Conservation (phyloP, 75 land plant species). For the Pinus taeda region DNA sequence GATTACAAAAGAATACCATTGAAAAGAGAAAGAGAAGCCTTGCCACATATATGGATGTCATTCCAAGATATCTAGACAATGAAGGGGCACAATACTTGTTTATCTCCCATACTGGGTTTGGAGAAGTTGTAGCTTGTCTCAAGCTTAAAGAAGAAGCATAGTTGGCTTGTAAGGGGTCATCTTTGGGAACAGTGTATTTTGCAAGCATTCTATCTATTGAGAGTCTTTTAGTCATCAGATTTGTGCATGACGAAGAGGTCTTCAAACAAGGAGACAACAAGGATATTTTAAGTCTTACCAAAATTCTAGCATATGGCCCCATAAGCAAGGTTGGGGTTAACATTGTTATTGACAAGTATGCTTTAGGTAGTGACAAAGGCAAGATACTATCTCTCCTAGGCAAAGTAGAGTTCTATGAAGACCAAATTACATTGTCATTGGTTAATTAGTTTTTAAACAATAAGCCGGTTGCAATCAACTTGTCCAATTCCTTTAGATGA, state of each 20-base stretch:
- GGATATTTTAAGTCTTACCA: constrained; percentile 83
- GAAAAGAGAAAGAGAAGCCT: constrained; percentile 90
- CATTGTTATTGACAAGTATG: constrained; percentile 77
- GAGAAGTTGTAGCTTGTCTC: constrained; percentile 81
- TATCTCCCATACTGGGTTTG: constrained; percentile 95
- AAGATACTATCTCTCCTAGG: no score
- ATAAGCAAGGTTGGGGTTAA: constrained; percentile 85
- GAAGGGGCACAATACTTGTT: constrained; percentile 57
- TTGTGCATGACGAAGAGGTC: constrained; percentile 50
- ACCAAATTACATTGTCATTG: no score
- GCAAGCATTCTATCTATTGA: constrained; percentile 7
- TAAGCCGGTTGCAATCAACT: no score
- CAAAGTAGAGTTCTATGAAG: no score
- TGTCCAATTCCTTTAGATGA: no score
- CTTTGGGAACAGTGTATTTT: constrained; percentile 17
- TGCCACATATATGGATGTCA: constrained; percentile 89
- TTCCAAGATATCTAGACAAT: constrained; percentile 61
- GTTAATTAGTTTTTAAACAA: no score
- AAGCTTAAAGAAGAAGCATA: constrained; percentile 53
- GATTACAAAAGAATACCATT: constrained; percentile 80
- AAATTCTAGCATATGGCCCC: constrained; percentile 86
- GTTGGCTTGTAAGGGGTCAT: constrained; percentile 24
- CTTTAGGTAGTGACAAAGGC: constrained; percentile 19
- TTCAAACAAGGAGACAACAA: constrained; percentile 83
- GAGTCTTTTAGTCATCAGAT: constrained; percentile 11